Evolutionary conservation across 139 green algal genomes (phyloP).

Genomic region (Gonium pectorale): DNA sequence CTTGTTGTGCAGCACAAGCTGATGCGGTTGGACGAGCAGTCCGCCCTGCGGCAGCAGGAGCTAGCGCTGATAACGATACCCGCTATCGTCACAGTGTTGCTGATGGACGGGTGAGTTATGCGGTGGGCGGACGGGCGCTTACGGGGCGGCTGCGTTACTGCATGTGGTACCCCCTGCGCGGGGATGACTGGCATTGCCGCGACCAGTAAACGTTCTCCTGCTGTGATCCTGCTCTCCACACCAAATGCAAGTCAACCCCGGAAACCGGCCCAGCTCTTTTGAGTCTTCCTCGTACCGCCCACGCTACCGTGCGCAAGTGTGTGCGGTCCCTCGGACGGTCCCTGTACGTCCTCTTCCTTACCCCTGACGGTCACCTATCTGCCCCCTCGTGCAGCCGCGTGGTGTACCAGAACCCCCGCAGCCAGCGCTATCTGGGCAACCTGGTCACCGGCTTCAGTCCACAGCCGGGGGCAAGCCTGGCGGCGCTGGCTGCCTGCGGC

Average conservation of each 20-base stretch:
- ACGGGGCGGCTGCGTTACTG: too few species aligned
- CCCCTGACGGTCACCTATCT: too few species aligned
- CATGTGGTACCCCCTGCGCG: too few species aligned
- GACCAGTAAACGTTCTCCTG: too few species aligned
- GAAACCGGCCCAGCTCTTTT: too few species aligned
- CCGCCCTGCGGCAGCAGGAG: slow-evolving; percentile 32
- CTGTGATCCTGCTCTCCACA: too few species aligned
- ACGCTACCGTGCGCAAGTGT: too few species aligned
- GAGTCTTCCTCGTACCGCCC: too few species aligned
- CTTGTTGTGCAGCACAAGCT: slow-evolving; percentile 11
- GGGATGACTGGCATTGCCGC: too few species aligned
- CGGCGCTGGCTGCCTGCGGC: not conserved
- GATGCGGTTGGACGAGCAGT: slow-evolving; percentile 16
- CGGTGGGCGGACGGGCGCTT: not conserved
- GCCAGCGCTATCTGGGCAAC: slow-evolving; percentile 7
- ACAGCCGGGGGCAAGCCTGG: not conserved
- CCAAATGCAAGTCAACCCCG: too few species aligned
- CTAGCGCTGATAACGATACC: slow-evolving; percentile 21
- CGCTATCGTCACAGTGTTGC: slow-evolving; percentile 27
- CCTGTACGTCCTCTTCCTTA: too few species aligned
- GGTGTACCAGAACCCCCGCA: slow-evolving; percentile 35
- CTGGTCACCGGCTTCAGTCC: slow-evolving; percentile 4
- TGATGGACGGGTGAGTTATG: slow-evolving; percentile 39
- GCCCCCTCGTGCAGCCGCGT: not conserved
- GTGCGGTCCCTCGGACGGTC: too few species aligned